These are phyloP conservation scores for Fusarium napiforme DNA, from an alignment of 2,329 filamentous ascomycete genomes.

Conservation along the genomic window DNA sequence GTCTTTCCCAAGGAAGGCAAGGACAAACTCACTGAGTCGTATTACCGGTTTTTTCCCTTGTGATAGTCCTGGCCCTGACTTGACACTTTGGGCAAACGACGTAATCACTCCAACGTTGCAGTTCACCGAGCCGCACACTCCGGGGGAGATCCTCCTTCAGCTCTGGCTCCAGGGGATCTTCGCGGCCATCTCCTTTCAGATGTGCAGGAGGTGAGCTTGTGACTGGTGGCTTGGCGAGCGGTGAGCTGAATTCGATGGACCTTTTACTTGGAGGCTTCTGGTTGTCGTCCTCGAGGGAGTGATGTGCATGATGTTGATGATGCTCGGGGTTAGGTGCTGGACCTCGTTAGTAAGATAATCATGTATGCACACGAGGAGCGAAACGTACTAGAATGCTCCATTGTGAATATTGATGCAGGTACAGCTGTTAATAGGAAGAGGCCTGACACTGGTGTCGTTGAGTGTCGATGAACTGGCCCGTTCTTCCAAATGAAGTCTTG, in stretches of 20 bases:
- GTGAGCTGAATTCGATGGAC: constrained; percentile 7
- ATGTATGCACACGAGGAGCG: not conserved
- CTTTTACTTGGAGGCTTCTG: constrained; percentile 23
- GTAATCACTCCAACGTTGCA: constrained; percentile 25
- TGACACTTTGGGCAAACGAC: constrained; percentile 37
- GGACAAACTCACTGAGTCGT: constrained; percentile 31
- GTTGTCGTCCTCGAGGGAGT: not conserved
- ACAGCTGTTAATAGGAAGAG: not conserved
- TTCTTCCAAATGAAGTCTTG: not conserved
- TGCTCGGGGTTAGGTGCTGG: constrained; percentile 11
- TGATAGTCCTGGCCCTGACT: constrained; percentile 14
- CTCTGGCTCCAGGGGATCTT: not conserved
- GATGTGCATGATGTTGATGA: not conserved
- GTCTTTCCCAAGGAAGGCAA: not conserved
- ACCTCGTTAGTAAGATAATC: not conserved
- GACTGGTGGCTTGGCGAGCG: constrained; percentile 22
- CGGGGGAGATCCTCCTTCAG: not conserved
- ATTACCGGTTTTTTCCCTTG: constrained; percentile 16
- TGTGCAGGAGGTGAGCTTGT: not conserved
- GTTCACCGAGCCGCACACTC: constrained; percentile 23
- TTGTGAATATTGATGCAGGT: constrained; percentile 1
- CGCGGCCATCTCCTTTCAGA: not conserved
- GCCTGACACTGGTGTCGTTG: not conserved
- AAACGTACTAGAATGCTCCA: constrained; percentile 38
- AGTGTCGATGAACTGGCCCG: not conserved